Percentiles rank a stretch among this genome's conserved stretches.
Conservation (phyloP, 2,329 filamentous ascomycete genomes). For the Claviceps pazoutovae region DNA sequence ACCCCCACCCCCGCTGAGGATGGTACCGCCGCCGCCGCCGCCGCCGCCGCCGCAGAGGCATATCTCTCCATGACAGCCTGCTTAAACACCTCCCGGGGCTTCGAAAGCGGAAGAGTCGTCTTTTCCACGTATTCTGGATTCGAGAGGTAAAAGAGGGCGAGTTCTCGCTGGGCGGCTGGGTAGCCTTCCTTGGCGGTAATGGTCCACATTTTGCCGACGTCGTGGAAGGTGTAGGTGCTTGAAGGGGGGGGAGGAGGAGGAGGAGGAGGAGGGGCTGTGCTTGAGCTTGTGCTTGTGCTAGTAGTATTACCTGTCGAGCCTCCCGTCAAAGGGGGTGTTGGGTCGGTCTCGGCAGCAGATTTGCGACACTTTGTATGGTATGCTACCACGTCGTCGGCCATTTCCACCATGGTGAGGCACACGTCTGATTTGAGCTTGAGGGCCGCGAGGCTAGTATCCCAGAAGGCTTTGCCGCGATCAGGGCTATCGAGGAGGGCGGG, state of each 20-base stretch:
- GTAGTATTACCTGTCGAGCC: conserved; percentile 10
- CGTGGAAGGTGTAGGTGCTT: conserved; percentile 55
- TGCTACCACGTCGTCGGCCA: conserved; percentile 39
- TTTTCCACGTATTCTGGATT: conserved; percentile 74
- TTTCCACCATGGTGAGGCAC: conserved; percentile 62
- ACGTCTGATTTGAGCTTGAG: conserved; percentile 80
- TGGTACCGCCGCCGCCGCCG: conserved; percentile 1
- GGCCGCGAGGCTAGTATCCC: conserved; percentile 78
- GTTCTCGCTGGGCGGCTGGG: conserved; percentile 76
- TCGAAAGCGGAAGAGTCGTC: conserved; percentile 70
- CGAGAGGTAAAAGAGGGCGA: conserved; percentile 85
- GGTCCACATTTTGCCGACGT: conserved; percentile 79
- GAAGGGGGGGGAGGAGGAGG: conserved; percentile 29
- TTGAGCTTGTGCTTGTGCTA: too few relatives aligned
- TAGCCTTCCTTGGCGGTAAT: conserved; percentile 84
- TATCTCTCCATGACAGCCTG: conserved; percentile 67
- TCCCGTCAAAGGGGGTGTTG: conserved; percentile 22
- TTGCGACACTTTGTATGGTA: conserved; percentile 52
- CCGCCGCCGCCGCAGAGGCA: conserved; percentile 14
- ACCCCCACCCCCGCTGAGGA: conserved; percentile 11
- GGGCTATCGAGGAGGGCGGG: conserved; percentile 45
- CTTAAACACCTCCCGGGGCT: conserved; percentile 81
- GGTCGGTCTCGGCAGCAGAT: conserved; percentile 20
- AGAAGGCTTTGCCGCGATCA: conserved; percentile 65
- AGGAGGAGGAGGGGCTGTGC: too few relatives aligned